phyloP scores from a whole-genome alignment of 192 early-diverging fungal species.

The Pilaira anomala region DNA sequence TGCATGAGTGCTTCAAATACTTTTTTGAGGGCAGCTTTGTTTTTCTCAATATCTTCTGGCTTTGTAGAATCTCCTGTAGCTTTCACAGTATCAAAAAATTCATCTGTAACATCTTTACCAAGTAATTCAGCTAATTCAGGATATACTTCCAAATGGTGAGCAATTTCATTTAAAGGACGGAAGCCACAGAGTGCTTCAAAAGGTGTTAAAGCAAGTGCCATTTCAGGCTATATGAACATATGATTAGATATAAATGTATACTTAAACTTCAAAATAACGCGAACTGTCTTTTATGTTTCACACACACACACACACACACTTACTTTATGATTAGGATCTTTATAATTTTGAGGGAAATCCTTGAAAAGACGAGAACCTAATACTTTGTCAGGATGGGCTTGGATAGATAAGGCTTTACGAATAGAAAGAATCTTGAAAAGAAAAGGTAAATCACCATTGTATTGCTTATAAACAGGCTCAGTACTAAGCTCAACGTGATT shows the following conservation, averaged over 20 bases:
- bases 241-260: not conserved
- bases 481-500: conserved; percentile 55
- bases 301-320: no score
- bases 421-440: conserved; percentile 95
- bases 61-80: conserved; percentile 29
- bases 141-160: conserved; percentile 55
- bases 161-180: conserved; percentile 78
- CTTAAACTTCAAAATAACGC: no score
- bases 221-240: conserved; percentile 75
- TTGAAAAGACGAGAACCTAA: conserved; percentile 73
- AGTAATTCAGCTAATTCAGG: conserved; percentile 79
- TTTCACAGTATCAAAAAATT: conserved; percentile 49
- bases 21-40: conserved; percentile 43
- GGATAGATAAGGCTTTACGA: conserved; percentile 89
- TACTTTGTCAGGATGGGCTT: conserved; percentile 94
- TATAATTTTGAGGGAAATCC: conserved; percentile 81
- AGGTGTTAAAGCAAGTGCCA: conserved; percentile 93
- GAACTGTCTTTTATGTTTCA: not conserved
- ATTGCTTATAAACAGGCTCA: conserved; percentile 53
- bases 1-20: conserved; percentile 66
- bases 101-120: conserved; percentile 44
- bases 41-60: conserved; percentile 33
- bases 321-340: conserved; percentile 52
- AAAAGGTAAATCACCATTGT: conserved; percentile 86
- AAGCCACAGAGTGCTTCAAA: conserved; percentile 97